Evolutionary conservation across 2,329 filamentous ascomycete genomes (phyloP), one percentile per base, ranked within the genome.

Genomic region (Cladophialophora psammophila): DNA sequence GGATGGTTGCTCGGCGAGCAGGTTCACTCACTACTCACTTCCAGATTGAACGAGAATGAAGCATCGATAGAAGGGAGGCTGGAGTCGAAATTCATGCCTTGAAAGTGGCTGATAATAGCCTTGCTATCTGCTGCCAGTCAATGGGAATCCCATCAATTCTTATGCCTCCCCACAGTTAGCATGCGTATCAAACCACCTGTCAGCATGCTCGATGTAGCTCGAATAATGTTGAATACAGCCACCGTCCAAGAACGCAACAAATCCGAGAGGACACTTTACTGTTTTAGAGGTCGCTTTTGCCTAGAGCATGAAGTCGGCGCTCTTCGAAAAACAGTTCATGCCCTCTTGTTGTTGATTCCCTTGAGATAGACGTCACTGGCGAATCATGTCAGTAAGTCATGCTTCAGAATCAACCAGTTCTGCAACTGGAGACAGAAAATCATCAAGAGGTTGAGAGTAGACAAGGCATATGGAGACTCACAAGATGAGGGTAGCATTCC

Each of bases 401-500:
- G 15, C 31, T 58, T 18, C 31, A n/a, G 10, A 42, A 18, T 32
- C 9, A 5, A 36, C 9, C 7, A 5, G 9, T 26, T 31, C 32
- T 7, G 15, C 55, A 38, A 26, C 5, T 38, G 31, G 32, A 31
- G 10, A 18, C 0, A 56, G n/a, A 5, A 56, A 32, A 56, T 10
- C 26, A 31, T 10, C 32, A 56, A 42, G 7, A n/a, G 8, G 26
- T 13, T 12, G 40, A 18, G 8, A n/a, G 13, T 42, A 36, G 9
- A 32, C 62, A 42, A 64, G 35, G 59, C 54, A 53, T 61, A 8
- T 32, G 10, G 6, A 18, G 42, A 87, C 91, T 85, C 86, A 95
- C 92, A 96, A 96, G 82, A 96, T 86, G 69, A 96, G 85, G 72
- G 85, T 88, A n/a, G 92, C 82, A 74, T 90, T 87, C 45, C 88